Evolutionary conservation across 2,329 filamentous ascomycete genomes (phyloP).

Genomic region (Ceratocystis colombiana): DNA sequence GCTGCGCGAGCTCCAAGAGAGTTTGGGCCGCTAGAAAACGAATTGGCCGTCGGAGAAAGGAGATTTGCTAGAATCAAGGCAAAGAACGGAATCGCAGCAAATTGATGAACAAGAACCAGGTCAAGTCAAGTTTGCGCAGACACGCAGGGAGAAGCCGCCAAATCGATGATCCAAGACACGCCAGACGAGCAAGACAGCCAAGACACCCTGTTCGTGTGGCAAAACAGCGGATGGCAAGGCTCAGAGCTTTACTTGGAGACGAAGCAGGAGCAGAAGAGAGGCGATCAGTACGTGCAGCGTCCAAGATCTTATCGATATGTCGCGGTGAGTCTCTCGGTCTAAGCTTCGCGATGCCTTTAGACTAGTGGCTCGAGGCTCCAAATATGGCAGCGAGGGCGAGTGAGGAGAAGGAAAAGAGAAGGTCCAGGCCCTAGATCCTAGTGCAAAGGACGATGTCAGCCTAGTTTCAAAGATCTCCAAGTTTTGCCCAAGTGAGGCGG

Average conservation of each 20-base stretch:
- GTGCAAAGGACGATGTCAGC: constrained; percentile 5
- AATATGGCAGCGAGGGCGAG: neutral
- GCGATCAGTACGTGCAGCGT: neutral
- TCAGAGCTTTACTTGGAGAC: neutral
- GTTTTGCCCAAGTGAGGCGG: neutral
- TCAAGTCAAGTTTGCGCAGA: no score
- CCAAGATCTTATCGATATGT: neutral
- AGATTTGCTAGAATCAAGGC: neutral
- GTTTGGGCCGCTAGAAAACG: constrained; percentile 4
- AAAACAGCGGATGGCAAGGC: neutral
- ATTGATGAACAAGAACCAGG: no score
- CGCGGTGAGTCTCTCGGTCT: neutral
- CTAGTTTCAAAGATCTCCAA: neutral
- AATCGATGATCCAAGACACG: neutral
- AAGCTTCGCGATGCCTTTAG: neutral
- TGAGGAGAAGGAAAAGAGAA: neutral
- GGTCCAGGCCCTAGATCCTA: neutral
- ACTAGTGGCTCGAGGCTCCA: neutral
- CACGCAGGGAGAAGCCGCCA: neutral
- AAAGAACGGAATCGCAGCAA: neutral
- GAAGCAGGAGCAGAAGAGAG: neutral
- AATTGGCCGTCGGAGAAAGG: neutral
- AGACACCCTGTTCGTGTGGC: neutral
- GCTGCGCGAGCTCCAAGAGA: neutral
- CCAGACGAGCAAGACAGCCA: neutral